Conservation (phyloP, 108 stramenopile genomes). For the Skeletonema costatum region DNA sequence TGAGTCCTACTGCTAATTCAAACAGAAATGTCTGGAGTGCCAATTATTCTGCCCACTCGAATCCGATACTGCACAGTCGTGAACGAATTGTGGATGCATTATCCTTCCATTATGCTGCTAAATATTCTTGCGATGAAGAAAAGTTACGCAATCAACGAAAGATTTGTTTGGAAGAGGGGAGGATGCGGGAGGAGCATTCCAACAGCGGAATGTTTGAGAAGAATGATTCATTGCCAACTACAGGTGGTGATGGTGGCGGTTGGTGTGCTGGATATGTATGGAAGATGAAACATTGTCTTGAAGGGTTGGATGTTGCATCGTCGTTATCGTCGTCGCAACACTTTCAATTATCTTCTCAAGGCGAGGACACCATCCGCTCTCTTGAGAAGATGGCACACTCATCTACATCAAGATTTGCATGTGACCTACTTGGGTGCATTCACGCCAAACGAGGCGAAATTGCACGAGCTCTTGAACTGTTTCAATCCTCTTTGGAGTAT, state of each 20-base stretch:
- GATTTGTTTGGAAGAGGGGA: constrained; percentile 33
- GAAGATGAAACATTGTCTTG: constrained; percentile 37
- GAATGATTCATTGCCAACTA: not conserved
- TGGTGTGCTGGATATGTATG: constrained; percentile 29
- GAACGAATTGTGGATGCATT: constrained; percentile 42
- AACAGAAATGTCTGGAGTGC: constrained; percentile 21
- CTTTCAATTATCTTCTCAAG: not conserved
- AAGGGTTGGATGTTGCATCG: constrained; percentile 27
- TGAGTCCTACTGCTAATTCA: not conserved
- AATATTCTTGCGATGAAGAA: not conserved
- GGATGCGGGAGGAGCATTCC: constrained; percentile 18
- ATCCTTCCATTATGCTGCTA: constrained; percentile 28
- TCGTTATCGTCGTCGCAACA: not conserved
- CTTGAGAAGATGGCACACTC: constrained; percentile 27
- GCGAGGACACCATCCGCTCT: not conserved
- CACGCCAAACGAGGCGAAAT: constrained; percentile 24
- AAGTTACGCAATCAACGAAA: constrained; percentile 14
- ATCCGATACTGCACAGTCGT: constrained; percentile 21
- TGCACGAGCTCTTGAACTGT: constrained; percentile 30
- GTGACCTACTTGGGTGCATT: constrained; percentile 39
- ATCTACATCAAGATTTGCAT: constrained; percentile 34
- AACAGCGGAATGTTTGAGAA: not conserved
- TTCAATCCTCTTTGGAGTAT: constrained; percentile 36
- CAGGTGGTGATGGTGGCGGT: constrained; percentile 2
- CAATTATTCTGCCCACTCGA: constrained; percentile 12